Conservation (phyloP, 805 yeast species). For the Diddensiella transvaalensis region DNA sequence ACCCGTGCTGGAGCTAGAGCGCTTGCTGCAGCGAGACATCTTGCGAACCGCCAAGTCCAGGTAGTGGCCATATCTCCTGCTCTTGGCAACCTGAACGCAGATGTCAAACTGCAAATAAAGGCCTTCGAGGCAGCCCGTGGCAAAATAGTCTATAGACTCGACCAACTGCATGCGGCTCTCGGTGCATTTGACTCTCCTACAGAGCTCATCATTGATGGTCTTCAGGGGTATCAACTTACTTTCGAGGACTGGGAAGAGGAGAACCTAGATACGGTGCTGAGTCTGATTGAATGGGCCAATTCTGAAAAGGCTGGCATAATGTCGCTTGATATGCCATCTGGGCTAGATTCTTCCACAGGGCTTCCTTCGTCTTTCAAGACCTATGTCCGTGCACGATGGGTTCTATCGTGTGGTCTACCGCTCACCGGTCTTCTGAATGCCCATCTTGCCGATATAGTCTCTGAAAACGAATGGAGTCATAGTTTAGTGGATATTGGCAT, state of each 20-base stretch:
- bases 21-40: constrained; percentile 72
- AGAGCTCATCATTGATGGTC: constrained; percentile 75
- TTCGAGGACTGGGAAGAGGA: constrained; percentile 50
- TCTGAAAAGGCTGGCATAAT: constrained; percentile 42
- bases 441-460: constrained; percentile 50
- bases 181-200: constrained; percentile 61
- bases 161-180: constrained; percentile 32
- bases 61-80: constrained; percentile 48
- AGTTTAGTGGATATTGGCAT: constrained; percentile 68
- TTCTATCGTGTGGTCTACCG: constrained; percentile 73
- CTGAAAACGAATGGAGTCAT: constrained; percentile 50
- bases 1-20: constrained; percentile 72
- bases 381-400: constrained; percentile 47
- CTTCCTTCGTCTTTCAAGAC: constrained; percentile 25
- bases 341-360: constrained; percentile 82
- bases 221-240: constrained; percentile 78
- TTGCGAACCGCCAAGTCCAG: constrained; percentile 68
- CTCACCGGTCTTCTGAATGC: constrained; percentile 58
- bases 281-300: constrained; percentile 68
- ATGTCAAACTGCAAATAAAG: constrained; percentile 41
- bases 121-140: constrained; percentile 63
- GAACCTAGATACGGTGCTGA: constrained; percentile 27
- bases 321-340: constrained; percentile 79
- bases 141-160: constrained; percentile 42
- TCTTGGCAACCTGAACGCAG: constrained; percentile 38